These are phyloP conservation scores for Lepidopterella palustris DNA, from an alignment of 495 filamentous ascomycete species.

Conservation along the genomic window DNA sequence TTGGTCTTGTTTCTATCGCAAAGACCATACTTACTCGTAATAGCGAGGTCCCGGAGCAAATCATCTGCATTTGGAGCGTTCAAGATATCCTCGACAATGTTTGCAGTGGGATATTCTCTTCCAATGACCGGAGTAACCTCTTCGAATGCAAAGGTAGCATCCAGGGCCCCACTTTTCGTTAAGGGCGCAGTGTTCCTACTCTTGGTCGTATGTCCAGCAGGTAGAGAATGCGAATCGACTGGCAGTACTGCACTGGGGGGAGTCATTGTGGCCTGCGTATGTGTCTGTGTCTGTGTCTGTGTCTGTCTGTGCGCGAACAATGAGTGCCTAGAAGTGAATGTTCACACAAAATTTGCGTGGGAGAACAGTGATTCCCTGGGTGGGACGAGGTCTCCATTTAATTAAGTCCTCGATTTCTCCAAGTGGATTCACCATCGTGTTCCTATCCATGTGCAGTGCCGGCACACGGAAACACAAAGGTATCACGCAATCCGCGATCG, in stretches of 20 bases:
- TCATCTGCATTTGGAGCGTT: slow-evolving; percentile 11
- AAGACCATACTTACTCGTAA: slow-evolving; percentile 6
- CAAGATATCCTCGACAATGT: slow-evolving; percentile 13
- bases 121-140: slow-evolving; percentile 12
- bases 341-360: neutral
- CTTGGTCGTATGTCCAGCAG: neutral
- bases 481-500: neutral
- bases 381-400: neutral
- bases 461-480: neutral
- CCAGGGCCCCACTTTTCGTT: neutral
- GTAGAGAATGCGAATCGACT: neutral
- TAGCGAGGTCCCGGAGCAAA: slow-evolving; percentile 9
- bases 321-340: neutral
- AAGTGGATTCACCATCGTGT: neutral
- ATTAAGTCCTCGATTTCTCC: neutral
- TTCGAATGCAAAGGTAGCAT: slow-evolving; percentile 17
- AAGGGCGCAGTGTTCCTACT: neutral
- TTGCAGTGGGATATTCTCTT: slow-evolving; percentile 3
- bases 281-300: neutral
- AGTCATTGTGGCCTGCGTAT: neutral
- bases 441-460: neutral
- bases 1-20: neutral
- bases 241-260: neutral
- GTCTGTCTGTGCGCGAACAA: neutral
- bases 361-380: neutral